Base-by-base conservation (phyloP, 2,329 filamentous ascomycete genomes). In the Knufia fluminis region DNA sequence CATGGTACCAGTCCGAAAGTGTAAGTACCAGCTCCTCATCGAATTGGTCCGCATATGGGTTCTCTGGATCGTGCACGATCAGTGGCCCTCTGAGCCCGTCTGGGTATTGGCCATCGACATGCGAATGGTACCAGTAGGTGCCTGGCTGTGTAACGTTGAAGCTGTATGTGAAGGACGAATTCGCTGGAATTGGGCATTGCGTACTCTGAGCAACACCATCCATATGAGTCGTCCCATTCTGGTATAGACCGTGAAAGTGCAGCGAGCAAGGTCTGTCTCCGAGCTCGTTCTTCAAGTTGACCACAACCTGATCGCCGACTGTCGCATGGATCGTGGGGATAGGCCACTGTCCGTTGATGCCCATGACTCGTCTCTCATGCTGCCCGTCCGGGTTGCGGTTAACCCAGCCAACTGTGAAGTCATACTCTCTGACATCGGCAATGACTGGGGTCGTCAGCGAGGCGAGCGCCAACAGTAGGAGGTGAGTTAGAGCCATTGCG, bases 101-200 rank as follows among this genome's bases (percentile, higher is more conserved):
- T 1, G 83, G 82, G 54, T 86, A 86, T 61, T 85, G 82, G 20
- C 75, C 80, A 53, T 73, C 71, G 19, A 74, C 73, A 61, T 87
- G 83, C 3, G 80, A 83, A 62, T 87, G 83, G 57, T 89, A 90
- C 85, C 85, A 89, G 64, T 86, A 89, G 1, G 83, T 86, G 23
- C 85, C 85, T 0, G 81, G 74, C 68, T 86, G 83, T 43, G 79
- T 62, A 12, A 72, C 78, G 2, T 74, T 82, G 61, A 86, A 86
- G 62, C 83, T 77, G 64, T 86, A 89, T 2, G 76, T 80, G 58
- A 88, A 81, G 9, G 69, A 75, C n/a, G 68, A 66, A 3, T 83
- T 84, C 0, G 83, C 76, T 0, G 73, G 69, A 49, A 89, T 82
- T 1, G 74, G 63, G 55, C 82, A 87, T 61, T 90, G 85, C 1